These are phyloP conservation scores for Cryphonectria radicalis DNA, from an alignment of 2,329 filamentous ascomycete species.

Conservation along the genomic window DNA sequence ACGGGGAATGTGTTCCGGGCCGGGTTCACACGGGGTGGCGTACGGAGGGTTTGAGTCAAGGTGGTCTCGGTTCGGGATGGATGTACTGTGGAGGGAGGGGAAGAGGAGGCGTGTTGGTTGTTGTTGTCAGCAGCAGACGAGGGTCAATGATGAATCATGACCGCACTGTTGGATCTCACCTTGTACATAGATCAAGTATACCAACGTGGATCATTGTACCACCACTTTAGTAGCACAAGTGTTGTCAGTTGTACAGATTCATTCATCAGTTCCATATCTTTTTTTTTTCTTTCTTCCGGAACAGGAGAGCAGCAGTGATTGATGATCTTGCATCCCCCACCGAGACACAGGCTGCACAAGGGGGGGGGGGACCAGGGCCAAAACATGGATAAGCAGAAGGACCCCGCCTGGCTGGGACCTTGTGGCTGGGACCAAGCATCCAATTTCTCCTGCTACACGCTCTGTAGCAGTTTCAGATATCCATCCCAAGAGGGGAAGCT, in stretches of 20 bases:
- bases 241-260: too few species aligned
- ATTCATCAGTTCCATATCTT: background rate
- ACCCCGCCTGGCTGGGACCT: background rate
- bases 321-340: slow-evolving; percentile 1
- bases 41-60: background rate
- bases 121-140: background rate
- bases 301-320: background rate
- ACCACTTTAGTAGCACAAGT: background rate
- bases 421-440: background rate
- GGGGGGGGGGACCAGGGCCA: background rate
- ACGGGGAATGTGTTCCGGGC: background rate
- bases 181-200: background rate
- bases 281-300: background rate
- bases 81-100: too few species aligned
- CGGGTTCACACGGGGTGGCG: background rate
- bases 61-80: background rate
- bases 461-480: background rate
- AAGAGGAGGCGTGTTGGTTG: background rate
- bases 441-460: background rate
- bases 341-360: background rate
- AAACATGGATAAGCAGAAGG: background rate
- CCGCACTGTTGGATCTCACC: background rate
- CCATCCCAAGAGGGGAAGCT: background rate
- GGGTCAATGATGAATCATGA: slow-evolving; percentile 8
- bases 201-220: background rate